Evolutionary conservation across 371 early-diverging fungal species (phyloP), one percentile per base, ranked within the genome.

Genomic region (Mortierella sp.): DNA sequence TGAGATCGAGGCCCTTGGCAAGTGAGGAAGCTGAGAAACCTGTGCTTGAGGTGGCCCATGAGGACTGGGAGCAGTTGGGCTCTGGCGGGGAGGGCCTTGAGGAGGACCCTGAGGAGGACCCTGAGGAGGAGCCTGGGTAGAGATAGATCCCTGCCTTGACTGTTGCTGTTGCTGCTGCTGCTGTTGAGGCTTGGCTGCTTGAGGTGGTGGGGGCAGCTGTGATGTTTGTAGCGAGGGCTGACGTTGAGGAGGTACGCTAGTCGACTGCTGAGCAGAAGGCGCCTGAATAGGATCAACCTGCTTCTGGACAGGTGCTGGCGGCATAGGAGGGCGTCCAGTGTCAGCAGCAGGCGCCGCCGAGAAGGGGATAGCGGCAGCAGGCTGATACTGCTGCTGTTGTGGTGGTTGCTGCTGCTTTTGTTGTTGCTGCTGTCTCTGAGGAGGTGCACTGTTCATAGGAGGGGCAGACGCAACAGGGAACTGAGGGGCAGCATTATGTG

Each of bases 241-340:
- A 16, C 63, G 71, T 31, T 80, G 73, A 37, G 68, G 70, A 22
- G 78, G 78, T 11, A 50, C 69, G 26, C 68, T 6, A 29, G 65
- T 34, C 10, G 69, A 6, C 40, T 78, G 78, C 50, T 71, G 77
- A 7, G 52, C 52, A 39, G 71, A 72, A 45, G 77, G 64, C 31
- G 53, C 67, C 44, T 70, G 77, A 4, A 66, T 24, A 24, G 65
- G 34, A 13, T 71, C 45, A 1, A 55, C 40, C 26, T 71, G 76
- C 40, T 71, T 70, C 50, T 74, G 79, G 37, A 64, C 34, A n/a
- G 68, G 44, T 31, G 70, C 45, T 8, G 70, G 70, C 37, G 77
- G 74, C 52, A 76, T 43, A n/a, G 80, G 80, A 10, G 80, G 77
- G 37, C 77, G 77, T 64, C 77, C 80, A 31, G 26, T 29, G 16